Evolutionary conservation across 805 yeast genomes (phyloP).

Genomic region (Myxozyma monticola): DNA sequence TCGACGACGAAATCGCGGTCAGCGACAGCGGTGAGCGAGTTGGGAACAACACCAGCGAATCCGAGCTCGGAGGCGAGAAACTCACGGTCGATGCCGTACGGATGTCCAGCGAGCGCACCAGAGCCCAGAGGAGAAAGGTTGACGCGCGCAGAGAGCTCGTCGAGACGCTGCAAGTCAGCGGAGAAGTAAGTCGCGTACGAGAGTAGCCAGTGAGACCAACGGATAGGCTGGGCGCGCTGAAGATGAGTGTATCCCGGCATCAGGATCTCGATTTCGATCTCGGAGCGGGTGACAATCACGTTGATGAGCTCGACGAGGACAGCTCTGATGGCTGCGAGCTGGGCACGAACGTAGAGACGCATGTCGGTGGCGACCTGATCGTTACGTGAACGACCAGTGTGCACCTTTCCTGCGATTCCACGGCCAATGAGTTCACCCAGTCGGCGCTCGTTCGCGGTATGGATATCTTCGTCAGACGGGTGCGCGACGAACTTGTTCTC

Average conservation of each 20-base stretch:
- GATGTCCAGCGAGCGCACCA: slow-evolving; percentile 99
- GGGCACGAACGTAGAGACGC: slow-evolving; percentile 88
- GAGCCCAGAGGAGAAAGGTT: slow-evolving; percentile 92
- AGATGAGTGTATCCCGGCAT: slow-evolving; percentile 99
- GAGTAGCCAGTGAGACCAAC: slow-evolving; percentile 98
- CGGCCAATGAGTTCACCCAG: slow-evolving; percentile 94
- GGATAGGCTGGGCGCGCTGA: slow-evolving; percentile 98
- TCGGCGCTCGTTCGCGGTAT: slow-evolving; percentile 97
- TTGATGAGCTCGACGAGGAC: slow-evolving; percentile 49
- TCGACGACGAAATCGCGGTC: slow-evolving; percentile 98
- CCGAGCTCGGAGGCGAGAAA: slow-evolving; percentile 77
- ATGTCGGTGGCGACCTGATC: slow-evolving; percentile 99
- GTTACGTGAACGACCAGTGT: slow-evolving; percentile 98
- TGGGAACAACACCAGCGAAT: slow-evolving; percentile 85
- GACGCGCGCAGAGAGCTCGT: slow-evolving; percentile 76
- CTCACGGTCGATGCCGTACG: slow-evolving; percentile 97
- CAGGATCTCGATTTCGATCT: slow-evolving; percentile 79
- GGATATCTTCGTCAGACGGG: slow-evolving; percentile 95
- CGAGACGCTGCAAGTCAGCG: slow-evolving; percentile 82
- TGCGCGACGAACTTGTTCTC: slow-evolving; percentile 64
- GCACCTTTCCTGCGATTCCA: slow-evolving; percentile 94
- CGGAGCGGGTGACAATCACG: slow-evolving; percentile 73
- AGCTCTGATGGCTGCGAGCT: slow-evolving; percentile 58
- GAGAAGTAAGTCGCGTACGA: slow-evolving; percentile 93
- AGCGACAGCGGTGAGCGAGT: slow-evolving; percentile 93